A percentile compares a stretch with the other conserved stretches of the same genome.
phyloP scores from a whole-genome alignment of 768 basidiomycete species.

The Auricularia heimuer region DNA sequence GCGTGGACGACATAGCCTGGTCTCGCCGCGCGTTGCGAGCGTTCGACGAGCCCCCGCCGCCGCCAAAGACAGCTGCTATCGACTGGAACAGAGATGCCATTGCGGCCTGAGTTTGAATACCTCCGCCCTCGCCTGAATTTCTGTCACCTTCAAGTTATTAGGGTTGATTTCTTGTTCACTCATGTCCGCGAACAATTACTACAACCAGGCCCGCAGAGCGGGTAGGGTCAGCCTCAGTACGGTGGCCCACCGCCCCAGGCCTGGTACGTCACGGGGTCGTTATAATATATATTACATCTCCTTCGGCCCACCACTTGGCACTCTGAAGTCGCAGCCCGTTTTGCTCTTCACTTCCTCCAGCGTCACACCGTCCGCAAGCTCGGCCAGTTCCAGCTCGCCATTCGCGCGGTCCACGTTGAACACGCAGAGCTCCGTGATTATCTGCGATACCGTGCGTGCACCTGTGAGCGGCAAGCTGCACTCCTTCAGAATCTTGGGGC shows the following conservation, averaged over 20 bases:
- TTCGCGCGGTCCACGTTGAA: conserved; percentile 76
- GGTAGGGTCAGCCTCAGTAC: too few relatives aligned
- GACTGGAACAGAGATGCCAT: conserved; percentile 7
- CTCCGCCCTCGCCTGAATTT: neutral
- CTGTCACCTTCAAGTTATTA: too few relatives aligned
- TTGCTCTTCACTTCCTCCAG: conserved; percentile 78
- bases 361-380: conserved; percentile 75
- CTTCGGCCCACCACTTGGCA: conserved; percentile 10
- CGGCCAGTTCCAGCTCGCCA: conserved; percentile 65
- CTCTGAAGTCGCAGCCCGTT: conserved; percentile 72
- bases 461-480: conserved; percentile 85
- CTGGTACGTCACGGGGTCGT: neutral
- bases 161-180: too few relatives aligned
- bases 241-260: too few relatives aligned
- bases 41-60: conserved; percentile 2
- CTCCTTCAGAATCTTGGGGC: conserved; percentile 74
- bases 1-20: conserved; percentile 66
- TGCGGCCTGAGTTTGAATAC: neutral
- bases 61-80: conserved; percentile 9
- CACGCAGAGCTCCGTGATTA: conserved; percentile 87
- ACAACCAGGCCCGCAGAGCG: too few relatives aligned
- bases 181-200: too few relatives aligned
- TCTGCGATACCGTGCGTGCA: conserved; percentile 76
- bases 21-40: conserved; percentile 25
- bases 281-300: neutral